These are phyloP conservation scores for Colletotrichum phormii DNA, from an alignment of 2,329 filamentous ascomycete species.

Conservation along the genomic window DNA sequence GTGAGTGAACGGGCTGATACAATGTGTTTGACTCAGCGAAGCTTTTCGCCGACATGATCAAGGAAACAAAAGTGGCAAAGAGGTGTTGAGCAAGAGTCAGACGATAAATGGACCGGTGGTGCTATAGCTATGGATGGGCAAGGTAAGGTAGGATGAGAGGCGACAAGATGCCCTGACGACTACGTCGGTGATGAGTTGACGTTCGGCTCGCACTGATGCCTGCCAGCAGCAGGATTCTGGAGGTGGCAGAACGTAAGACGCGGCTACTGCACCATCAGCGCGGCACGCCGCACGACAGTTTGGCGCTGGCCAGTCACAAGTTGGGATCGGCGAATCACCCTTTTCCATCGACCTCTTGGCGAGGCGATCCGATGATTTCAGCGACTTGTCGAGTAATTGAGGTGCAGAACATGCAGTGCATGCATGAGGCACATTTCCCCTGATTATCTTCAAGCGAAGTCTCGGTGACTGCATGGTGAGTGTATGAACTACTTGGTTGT, in stretches of 20 bases:
- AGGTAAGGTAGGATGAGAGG: neutral
- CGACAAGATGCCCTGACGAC: neutral
- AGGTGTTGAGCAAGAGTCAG: neutral
- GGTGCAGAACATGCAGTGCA: neutral
- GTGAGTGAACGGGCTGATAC: neutral
- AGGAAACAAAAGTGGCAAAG: neutral
- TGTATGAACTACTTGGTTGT: neutral
- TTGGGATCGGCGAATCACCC: neutral
- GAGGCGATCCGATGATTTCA: neutral
- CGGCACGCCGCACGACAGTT: conserved; percentile 16
- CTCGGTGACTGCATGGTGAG: conserved; percentile 21
- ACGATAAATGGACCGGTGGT: neutral
- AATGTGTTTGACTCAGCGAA: conserved; percentile 26
- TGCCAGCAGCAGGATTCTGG: neutral
- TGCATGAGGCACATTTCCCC: neutral
- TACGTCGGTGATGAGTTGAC: neutral
- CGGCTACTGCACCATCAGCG: conserved; percentile 15
- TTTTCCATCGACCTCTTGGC: conserved; percentile 5
- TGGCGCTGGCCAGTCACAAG: conserved; percentile 12
- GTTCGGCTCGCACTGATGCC: neutral
- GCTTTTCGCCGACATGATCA: conserved; percentile 29
- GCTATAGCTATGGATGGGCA: neutral
- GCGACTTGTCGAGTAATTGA: conserved; percentile 11
- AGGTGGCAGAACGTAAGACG: neutral
- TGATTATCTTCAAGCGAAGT: neutral